Base-by-base conservation (phyloP, 2,329 filamentous ascomycete genomes). In the Aureobasidium vineae region DNA sequence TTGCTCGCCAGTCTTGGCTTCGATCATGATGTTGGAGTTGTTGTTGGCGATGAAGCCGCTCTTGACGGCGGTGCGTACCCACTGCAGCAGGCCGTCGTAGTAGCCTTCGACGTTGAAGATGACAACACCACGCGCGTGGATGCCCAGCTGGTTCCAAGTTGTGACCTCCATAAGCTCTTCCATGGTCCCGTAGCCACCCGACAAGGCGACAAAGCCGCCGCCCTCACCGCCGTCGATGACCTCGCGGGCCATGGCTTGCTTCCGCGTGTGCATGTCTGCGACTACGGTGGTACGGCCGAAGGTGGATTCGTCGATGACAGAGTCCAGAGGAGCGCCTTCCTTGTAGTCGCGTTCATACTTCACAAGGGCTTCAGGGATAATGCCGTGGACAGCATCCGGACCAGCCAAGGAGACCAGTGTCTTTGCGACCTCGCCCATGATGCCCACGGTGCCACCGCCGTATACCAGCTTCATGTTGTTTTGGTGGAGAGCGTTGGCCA, bases 71-170 rank as follows among this genome's bases (percentile, higher is more conserved):
- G 86, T 90, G 74, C 84, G 82, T 68, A 97, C 86, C 94, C 93
- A 97, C 60, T 84, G 79, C 67, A 97, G 77, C 69, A 99, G 80
- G 0, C 92, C 92, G 77, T 96, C 90, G 86, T 93, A 99, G 79
- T 96, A 98, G 0, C 92, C 92, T 65, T 93, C 88, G 31, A 97
- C 84, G 77, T 98, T 98, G 71, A 91, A 86, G 57, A 97, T 81
- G 64, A 94, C 88, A 53, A 98, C 88, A 3, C 90, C 90, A 59
- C 85, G 83, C 72, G 83, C 84, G 79, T 98, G 95, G 70, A 99
- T 98, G 0, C 95, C 94, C 59, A 99, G 80, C 80, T 98, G 95
- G 78, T 97, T 98, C 75, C 95, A 99, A 13, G 91, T 96, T 31
- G 88, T 88, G 2, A 91, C 87, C 80, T 96, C 91, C 78, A 97